Evolutionary conservation across 805 yeast genomes (phyloP), one percentile per base, ranked within the genome.

Genomic region (Metschnikowia dekortorum): DNA sequence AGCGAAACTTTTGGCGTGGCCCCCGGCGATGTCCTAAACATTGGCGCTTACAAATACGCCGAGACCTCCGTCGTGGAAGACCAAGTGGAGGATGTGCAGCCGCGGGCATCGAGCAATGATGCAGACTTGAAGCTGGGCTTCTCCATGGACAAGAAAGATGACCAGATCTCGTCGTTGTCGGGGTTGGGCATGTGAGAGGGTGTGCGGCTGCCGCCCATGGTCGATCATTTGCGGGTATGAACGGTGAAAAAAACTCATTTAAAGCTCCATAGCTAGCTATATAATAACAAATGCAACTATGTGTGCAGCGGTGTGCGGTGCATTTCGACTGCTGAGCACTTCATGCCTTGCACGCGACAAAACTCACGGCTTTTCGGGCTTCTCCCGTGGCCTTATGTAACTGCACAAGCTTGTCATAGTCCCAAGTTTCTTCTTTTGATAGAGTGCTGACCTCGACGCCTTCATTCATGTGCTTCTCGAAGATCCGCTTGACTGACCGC

Each of bases 331-430:
- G 32, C n/a, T 32, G n/a, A 13, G 29, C 16, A 29, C 16, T 34
- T n/a, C 30, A 41, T 18, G 11, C 32, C 28, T 55, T 55, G 34
- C 52, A 61, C n/a, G 74, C 69, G 11, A 87, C 53, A 51, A 86
- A 80, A 5, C 82, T 71, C 4, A 84, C 63, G 3, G 91, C 85
- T 39, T 78, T 71, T 56, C 91, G 72, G 0, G 91, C 94, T 6
- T 58, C 59, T 2, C 61, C 64, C 1, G 81, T 70, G 0, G 82
- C 82, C 18, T 61, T 65, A 11, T 67, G 67, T 37, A 91, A 68
- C 42, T 70, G 72, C 16, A 67, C 68, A 29, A 70, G 76, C 55
- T 81, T 80, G 14, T 73, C 72, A 30, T 68, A 67, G 8, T 80
- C 78, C 91, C 92, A 87, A 9, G 61, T 59, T 16, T 67, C 64